These are phyloP conservation scores for Gryganskiella cystojenkinii DNA, from an alignment of 192 early-diverging fungal species.

Conservation along the genomic window DNA sequence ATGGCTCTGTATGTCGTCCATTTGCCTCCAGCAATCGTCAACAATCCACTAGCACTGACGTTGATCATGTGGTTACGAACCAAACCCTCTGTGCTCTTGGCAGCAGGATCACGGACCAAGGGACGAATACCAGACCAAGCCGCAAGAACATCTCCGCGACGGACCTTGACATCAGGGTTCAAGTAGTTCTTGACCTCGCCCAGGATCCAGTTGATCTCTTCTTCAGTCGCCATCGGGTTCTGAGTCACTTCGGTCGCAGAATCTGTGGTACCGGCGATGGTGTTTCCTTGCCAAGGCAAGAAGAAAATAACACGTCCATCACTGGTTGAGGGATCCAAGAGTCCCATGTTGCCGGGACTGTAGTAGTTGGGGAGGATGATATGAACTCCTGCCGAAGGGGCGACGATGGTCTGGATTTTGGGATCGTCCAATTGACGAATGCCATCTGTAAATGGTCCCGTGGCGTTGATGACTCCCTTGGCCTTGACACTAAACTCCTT, in stretches of 20 bases:
- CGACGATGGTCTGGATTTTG: conserved; percentile 83
- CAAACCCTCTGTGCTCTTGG: conserved; percentile 90
- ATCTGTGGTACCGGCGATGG: conserved; percentile 96
- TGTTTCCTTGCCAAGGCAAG: conserved; percentile 96
- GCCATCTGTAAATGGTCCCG: conserved; percentile 84
- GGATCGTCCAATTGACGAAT: conserved; percentile 92
- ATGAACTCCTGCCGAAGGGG: conserved; percentile 93
- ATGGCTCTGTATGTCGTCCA: conserved; percentile 99
- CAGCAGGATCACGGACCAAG: conserved; percentile 93
- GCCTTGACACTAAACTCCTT: conserved; percentile 87
- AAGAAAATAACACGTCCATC: conserved; percentile 98
- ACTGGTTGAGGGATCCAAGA: conserved; percentile 93
- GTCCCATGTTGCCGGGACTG: conserved; percentile 92
- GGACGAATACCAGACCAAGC: conserved; percentile 99
- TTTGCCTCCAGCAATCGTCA: conserved; percentile 98
- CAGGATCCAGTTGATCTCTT: conserved; percentile 96
- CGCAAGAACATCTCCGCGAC: conserved; percentile 94
- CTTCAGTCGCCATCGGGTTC: conserved; percentile 90
- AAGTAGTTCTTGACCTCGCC: conserved; percentile 92
- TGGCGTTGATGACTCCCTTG: conserved; percentile 96
- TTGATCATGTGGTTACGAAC: conserved; percentile 99
- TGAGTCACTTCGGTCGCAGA: conserved; percentile 86
- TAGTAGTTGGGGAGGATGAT: conserved; percentile 97
- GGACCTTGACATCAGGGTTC: conserved; percentile 93
- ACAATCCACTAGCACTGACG: conserved; percentile 78